Conservation (phyloP, 2,329 filamentous ascomycete genomes). For the Fusarium avenaceum region DNA sequence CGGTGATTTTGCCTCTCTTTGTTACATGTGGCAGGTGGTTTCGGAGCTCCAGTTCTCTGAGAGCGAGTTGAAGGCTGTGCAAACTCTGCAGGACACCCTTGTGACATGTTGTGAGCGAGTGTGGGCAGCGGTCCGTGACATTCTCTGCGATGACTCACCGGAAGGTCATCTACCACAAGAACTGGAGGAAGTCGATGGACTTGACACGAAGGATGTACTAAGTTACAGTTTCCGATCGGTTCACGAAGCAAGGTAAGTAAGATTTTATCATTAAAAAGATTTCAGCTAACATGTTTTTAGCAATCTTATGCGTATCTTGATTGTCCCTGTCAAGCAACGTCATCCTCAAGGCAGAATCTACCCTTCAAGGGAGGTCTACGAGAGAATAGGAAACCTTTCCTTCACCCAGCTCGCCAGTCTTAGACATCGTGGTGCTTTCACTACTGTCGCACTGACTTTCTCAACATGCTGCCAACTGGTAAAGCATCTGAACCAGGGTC, state of each 20-base stretch:
- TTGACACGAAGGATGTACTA: conserved; percentile 88
- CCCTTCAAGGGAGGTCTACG: conserved; percentile 69
- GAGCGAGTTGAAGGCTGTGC: conserved; percentile 54
- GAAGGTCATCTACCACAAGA: conserved; percentile 88
- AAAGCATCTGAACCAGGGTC: conserved; percentile 59
- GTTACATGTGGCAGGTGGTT: conserved; percentile 68
- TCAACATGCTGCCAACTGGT: conserved; percentile 79
- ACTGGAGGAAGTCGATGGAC: conserved; percentile 76
- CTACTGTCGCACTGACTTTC: conserved; percentile 91
- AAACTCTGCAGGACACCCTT: conserved; percentile 66
- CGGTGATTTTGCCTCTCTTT: conserved; percentile 76
- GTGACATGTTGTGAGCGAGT: conserved; percentile 74
- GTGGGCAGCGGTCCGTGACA: conserved; percentile 80
- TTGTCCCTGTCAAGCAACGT: conserved; percentile 66
- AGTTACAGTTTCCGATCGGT: conserved; percentile 96
- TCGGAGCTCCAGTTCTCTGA: conserved; percentile 57
- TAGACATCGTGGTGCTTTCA: conserved; percentile 92
- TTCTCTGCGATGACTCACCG: conserved; percentile 93
- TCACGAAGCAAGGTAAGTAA: conserved; percentile 86
- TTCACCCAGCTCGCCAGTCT: conserved; percentile 87
- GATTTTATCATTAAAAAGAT: neutral
- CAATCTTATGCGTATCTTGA: conserved; percentile 75
- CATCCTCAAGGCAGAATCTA: conserved; percentile 60
- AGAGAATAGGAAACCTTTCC: conserved; percentile 77
- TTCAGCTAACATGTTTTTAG: conserved; percentile 59